These are phyloP conservation scores for Millerago galiae DNA, from an alignment of 805 yeast species.

Conservation along the genomic window DNA sequence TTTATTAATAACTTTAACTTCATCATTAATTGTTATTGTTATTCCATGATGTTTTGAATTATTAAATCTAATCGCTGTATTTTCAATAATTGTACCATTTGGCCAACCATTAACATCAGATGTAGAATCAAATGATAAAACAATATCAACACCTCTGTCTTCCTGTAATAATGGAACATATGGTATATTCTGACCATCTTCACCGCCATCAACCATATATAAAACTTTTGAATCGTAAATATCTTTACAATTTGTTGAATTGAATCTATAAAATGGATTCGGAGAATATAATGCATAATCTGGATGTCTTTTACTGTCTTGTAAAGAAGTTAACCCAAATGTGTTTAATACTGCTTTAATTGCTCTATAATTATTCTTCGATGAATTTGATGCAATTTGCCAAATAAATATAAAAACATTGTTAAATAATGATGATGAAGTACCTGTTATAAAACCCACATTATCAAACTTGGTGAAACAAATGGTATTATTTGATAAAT, in stretches of 20 bases:
- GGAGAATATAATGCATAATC: slow-evolving; percentile 59
- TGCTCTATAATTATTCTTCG: slow-evolving; percentile 26
- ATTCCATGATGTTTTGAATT: slow-evolving; percentile 13
- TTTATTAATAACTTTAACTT: slow-evolving; percentile 31
- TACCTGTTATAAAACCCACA: slow-evolving; percentile 52
- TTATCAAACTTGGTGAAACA: slow-evolving; percentile 54
- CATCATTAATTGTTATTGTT: slow-evolving; percentile 34
- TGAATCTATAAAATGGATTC: slow-evolving; percentile 46
- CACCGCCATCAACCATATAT: slow-evolving; percentile 74
- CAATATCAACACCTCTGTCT: slow-evolving; percentile 52
- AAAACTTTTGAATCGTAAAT: slow-evolving; percentile 26
- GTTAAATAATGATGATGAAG: slow-evolving; percentile 57
- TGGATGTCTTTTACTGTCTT: slow-evolving; percentile 35
- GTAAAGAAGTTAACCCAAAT: slow-evolving; percentile 37
- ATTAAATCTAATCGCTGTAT: slow-evolving; percentile 24
- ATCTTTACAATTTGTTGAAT: slow-evolving; percentile 9
- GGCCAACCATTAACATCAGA: slow-evolving; percentile 51
- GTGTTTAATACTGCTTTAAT: slow-evolving; percentile 32
- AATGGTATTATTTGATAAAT: slow-evolving; percentile 22
- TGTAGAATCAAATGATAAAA: slow-evolving; percentile 56
- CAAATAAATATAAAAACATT: slow-evolving; percentile 39
- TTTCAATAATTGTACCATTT: slow-evolving; percentile 47
- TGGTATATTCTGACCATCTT: slow-evolving; percentile 70
- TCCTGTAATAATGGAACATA: slow-evolving; percentile 57
- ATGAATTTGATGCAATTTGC: slow-evolving; percentile 27